phyloP scores from a whole-genome alignment of 73 alveolate genomes.

The Stentor roeselii region DNA sequence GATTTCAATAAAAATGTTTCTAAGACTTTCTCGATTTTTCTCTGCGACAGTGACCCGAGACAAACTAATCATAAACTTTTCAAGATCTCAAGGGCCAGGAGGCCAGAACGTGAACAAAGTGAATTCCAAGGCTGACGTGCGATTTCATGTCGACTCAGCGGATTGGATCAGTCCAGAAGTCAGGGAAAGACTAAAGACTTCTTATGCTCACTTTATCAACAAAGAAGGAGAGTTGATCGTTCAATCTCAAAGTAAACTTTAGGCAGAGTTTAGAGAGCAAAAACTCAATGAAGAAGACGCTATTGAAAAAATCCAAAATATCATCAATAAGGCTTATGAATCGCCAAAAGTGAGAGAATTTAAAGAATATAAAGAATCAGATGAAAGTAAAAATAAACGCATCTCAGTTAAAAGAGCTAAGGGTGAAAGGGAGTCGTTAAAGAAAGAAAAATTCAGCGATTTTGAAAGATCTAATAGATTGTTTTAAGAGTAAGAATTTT shows the following conservation, averaged over 20 bases:
- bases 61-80: constrained; percentile 36
- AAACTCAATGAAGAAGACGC: constrained; percentile 44
- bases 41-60: constrained; percentile 33
- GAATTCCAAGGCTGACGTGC: constrained; percentile 51
- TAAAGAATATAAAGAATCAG: not conserved
- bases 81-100: constrained; percentile 60
- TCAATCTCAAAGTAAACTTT: constrained; percentile 35
- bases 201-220: constrained; percentile 34
- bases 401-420: not conserved
- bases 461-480: no score
- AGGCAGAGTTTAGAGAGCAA: constrained; percentile 31
- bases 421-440: not conserved
- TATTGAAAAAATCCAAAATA: constrained; percentile 38
- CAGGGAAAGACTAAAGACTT: constrained; percentile 31
- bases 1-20: not conserved
- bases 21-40: not conserved
- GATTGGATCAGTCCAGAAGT: constrained; percentile 33
- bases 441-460: no score
- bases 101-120: constrained; percentile 57
- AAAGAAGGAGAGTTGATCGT: constrained; percentile 42
- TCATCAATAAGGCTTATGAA: constrained; percentile 33
- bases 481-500: no score
- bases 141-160: constrained; percentile 45
- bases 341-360: constrained; percentile 38
- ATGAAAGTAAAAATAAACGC: not conserved